These are phyloP conservation scores for Chalciporus chontae DNA, from an alignment of 768 basidiomycete genomes.

Conservation along the genomic window DNA sequence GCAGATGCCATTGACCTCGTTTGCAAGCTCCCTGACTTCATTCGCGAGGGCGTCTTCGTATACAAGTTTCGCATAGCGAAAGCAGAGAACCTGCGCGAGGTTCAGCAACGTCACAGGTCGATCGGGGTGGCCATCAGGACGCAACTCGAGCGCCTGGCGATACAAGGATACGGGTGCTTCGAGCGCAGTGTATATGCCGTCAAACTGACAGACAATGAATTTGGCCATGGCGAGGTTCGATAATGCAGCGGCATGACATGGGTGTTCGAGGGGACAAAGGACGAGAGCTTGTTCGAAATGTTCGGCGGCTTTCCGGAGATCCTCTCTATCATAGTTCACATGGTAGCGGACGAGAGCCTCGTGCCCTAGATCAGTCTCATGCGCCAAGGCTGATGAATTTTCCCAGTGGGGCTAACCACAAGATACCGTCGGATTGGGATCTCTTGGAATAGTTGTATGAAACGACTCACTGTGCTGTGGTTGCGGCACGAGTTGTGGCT, in stretches of 20 bases:
- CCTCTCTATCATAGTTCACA: not conserved
- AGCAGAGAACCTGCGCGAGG: not conserved
- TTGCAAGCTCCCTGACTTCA: not conserved
- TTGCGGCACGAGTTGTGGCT: too few species aligned
- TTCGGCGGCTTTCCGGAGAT: not conserved
- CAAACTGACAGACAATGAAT: not conserved
- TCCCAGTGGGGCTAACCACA: too few species aligned
- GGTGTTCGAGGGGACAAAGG: conserved; percentile 6
- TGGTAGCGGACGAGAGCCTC: not conserved
- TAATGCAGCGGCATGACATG: conserved; percentile 2
- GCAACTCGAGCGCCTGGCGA: too few species aligned
- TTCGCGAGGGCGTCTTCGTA: not conserved
- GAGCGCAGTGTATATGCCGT: not conserved
- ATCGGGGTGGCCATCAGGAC: conserved; percentile 6
- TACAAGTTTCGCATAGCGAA: not conserved
- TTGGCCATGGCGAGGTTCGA: conserved; percentile 6
- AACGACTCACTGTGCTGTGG: too few species aligned
- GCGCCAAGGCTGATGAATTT: too few species aligned
- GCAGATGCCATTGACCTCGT: not conserved
- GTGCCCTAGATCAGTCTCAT: not conserved
- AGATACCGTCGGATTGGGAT: too few species aligned
- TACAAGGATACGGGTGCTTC: not conserved
- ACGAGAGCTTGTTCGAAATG: conserved; percentile 1
- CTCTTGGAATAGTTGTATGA: too few species aligned
- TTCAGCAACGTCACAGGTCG: conserved; percentile 3